A percentile compares a stretch with the other conserved stretches of the same genome.
Evolutionary conservation across 2,329 filamentous ascomycete species (phyloP).

Genomic region (Monilinia fructicola): DNA sequence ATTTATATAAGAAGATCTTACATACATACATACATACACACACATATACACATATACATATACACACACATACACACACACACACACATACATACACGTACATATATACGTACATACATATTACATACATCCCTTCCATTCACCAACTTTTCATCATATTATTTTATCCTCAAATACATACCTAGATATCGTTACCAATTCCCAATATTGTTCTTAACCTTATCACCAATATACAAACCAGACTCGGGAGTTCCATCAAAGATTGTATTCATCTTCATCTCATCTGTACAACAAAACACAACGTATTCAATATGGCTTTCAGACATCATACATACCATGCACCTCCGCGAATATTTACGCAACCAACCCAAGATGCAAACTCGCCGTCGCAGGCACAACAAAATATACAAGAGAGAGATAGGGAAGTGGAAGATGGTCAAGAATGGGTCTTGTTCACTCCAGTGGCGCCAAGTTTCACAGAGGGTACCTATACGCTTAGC

Average conservation of each 20-base stretch:
- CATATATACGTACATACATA: too few species aligned
- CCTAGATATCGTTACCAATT: too few species aligned
- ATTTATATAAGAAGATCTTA: too few species aligned
- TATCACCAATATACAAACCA: conserved; percentile 8
- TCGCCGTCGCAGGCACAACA: conserved; percentile 39
- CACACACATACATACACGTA: too few species aligned
- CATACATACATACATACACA: too few species aligned
- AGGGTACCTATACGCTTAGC: conserved; percentile 66
- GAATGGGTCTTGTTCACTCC: conserved; percentile 98
- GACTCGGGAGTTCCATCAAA: neutral
- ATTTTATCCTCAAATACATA: too few species aligned
- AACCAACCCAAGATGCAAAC: conserved; percentile 40
- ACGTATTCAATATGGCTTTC: conserved; percentile 19
- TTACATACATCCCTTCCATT: neutral
- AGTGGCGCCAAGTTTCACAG: conserved; percentile 63
- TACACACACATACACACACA: too few species aligned
- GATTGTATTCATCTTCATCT: neutral
- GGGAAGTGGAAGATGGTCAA: conserved; percentile 67
- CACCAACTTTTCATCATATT: neutral
- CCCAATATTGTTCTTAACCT: neutral
- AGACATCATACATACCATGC: conserved; percentile 35
- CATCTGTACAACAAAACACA: conserved; percentile 2
- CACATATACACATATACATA: too few species aligned
- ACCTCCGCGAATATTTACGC: conserved; percentile 49
- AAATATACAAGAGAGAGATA: conserved; percentile 22